Conservation (phyloP, 1,139 yeast species). For the Pichia cactophila region DNA sequence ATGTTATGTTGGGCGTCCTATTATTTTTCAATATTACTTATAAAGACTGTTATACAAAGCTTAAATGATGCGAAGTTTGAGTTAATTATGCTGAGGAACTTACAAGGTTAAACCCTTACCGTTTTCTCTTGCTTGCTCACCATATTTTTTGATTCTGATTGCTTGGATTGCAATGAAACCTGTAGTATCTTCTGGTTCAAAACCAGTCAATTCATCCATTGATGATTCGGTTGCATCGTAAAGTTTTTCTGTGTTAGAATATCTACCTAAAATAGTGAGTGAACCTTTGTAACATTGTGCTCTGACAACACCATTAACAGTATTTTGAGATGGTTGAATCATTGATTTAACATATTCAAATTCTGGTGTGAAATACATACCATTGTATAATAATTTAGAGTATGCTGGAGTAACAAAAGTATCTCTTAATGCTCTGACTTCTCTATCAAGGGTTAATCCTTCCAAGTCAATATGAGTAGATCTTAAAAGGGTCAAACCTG, state of each 20-base stretch:
- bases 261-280: slow-evolving; percentile 81
- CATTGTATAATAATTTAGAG: slow-evolving; percentile 88
- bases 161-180: slow-evolving; percentile 98
- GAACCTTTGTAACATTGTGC: slow-evolving; percentile 90
- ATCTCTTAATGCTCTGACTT: slow-evolving; percentile 95
- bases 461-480: slow-evolving; percentile 91
- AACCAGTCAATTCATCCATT: slow-evolving; percentile 98
- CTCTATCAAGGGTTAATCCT: slow-evolving; percentile 95
- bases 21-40: background rate
- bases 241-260: slow-evolving; percentile 87
- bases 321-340: slow-evolving; percentile 89
- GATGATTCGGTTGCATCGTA: slow-evolving; percentile 98
- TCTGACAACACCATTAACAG: slow-evolving; percentile 95
- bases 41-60: background rate
- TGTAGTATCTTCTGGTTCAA: slow-evolving; percentile 92
- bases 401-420: slow-evolving; percentile 89
- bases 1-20: background rate
- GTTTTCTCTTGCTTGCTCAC: slow-evolving; percentile 85
- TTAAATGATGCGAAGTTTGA: background rate
- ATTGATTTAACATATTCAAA: slow-evolving; percentile 91
- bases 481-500: slow-evolving; percentile 93
- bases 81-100: slow-evolving; percentile 5
- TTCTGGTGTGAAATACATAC: slow-evolving; percentile 97
- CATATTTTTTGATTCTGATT: slow-evolving; percentile 95
- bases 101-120: slow-evolving; percentile 46